These are phyloP conservation scores for Nicotiana benthamiana DNA, from an alignment of 257 asterid species.

Conservation along the genomic window DNA sequence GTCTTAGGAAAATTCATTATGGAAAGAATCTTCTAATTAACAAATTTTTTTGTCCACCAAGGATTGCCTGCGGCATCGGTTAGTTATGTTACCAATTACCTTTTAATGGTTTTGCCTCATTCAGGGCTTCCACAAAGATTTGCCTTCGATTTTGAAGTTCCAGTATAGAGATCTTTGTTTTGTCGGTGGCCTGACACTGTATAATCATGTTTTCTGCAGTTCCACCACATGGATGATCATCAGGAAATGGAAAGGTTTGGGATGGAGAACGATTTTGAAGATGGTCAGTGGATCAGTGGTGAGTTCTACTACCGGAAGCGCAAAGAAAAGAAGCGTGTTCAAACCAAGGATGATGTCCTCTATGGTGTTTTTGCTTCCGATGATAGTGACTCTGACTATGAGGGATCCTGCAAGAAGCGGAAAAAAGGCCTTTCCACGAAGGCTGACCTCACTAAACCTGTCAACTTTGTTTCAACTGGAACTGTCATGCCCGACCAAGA, in stretches of 20 bases:
- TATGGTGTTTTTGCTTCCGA: constrained; percentile 76
- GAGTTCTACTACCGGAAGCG: constrained; percentile 55
- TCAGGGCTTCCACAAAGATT: neutral
- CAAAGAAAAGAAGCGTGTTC: constrained; percentile 45
- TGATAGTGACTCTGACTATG: constrained; percentile 66
- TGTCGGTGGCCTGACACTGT: neutral
- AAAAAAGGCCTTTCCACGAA: constrained; percentile 43
- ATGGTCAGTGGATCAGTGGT: constrained; percentile 62
- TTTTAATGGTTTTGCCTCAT: neutral
- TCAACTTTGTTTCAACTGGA: constrained; percentile 62
- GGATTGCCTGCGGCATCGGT: neutral
- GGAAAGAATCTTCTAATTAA: neutral
- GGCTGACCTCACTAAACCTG: constrained; percentile 66
- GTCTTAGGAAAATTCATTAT: neutral
- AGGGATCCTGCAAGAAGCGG: constrained; percentile 54
- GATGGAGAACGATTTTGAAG: constrained; percentile 79
- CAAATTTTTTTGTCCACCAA: neutral
- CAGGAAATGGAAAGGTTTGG: constrained; percentile 79
- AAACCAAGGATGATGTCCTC: constrained; percentile 65
- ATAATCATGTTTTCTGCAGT: neutral
- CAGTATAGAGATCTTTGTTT: neutral
- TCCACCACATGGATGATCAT: constrained; percentile 52
- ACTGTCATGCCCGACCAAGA: constrained; percentile 57
- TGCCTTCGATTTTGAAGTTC: neutral
- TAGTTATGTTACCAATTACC: neutral